These are phyloP conservation scores for Cardiospermum halicacabum DNA, from an alignment of 345 rosid genomes.

Conservation along the genomic window DNA sequence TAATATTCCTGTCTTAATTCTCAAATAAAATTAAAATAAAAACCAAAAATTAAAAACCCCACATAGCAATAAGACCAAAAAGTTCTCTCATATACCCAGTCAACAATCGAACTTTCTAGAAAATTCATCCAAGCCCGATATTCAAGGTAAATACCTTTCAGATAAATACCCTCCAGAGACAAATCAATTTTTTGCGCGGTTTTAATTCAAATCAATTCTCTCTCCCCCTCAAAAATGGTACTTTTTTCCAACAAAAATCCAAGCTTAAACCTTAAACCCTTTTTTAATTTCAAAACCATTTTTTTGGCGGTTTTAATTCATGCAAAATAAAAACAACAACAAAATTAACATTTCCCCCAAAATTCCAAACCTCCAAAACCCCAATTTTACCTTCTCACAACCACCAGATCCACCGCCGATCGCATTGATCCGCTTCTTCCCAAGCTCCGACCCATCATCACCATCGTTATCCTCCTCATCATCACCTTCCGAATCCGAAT, in stretches of 20 bases:
- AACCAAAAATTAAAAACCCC: background rate
- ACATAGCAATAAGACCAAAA: background rate
- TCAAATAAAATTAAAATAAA: background rate
- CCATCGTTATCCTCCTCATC: conserved; percentile 26
- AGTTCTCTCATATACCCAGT: conserved; percentile 7
- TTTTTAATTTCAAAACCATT: too few relatives aligned
- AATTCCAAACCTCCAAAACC: background rate
- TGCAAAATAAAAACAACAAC: too few relatives aligned
- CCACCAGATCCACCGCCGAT: conserved; percentile 45
- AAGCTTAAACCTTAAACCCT: too few relatives aligned
- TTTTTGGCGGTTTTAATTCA: too few relatives aligned
- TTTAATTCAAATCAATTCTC: conserved; percentile 10
- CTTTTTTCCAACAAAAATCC: background rate
- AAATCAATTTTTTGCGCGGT: conserved; percentile 24
- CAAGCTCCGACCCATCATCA: conserved; percentile 17
- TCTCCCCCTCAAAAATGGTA: background rate
- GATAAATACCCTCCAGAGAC: conserved; percentile 12
- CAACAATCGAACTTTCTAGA: conserved; percentile 24
- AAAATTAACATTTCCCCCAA: too few relatives aligned
- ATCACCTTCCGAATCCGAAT: conserved; percentile 22
- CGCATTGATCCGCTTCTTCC: conserved; percentile 49
- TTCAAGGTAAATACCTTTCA: conserved; percentile 35
- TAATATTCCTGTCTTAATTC: conserved; percentile 2
- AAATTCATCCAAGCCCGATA: conserved; percentile 31
- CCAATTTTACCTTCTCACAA: conserved; percentile 34